These are phyloP conservation scores for Penicillium roqueforti DNA, from an alignment of 495 filamentous ascomycete genomes.

Conservation along the genomic window DNA sequence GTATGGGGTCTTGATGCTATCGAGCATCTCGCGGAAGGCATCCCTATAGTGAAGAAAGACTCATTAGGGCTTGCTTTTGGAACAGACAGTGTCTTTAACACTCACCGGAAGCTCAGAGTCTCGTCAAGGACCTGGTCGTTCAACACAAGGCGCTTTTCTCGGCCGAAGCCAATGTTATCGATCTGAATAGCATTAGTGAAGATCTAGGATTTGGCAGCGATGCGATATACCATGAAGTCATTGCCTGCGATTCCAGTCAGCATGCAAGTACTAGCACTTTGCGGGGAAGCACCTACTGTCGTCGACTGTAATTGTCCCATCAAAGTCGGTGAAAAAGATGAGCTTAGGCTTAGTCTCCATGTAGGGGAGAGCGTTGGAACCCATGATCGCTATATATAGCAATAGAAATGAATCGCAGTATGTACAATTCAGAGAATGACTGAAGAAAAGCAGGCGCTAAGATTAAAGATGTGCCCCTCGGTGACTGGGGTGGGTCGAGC, in stretches of 20 bases:
- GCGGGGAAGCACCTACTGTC: slow-evolving; percentile 56
- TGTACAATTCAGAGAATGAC: not conserved
- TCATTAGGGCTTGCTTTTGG: not conserved
- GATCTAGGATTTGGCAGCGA: not conserved
- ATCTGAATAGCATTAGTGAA: slow-evolving; percentile 48
- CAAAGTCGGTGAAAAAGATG: slow-evolving; percentile 98
- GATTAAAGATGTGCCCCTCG: slow-evolving; percentile 13
- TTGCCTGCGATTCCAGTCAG: slow-evolving; percentile 57
- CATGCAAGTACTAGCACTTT: not conserved
- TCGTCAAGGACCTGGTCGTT: slow-evolving; percentile 70
- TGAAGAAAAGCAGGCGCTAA: slow-evolving; percentile 4
- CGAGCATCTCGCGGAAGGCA: slow-evolving; percentile 83
- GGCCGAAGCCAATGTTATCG: slow-evolving; percentile 84
- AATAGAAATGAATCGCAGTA: slow-evolving; percentile 7
- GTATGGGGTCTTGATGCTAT: slow-evolving; percentile 72
- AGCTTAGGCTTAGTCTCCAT: slow-evolving; percentile 67
- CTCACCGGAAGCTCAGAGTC: slow-evolving; percentile 65
- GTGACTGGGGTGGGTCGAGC: slow-evolving; percentile 9
- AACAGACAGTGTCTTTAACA: not conserved
- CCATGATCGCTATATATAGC: slow-evolving; percentile 24
- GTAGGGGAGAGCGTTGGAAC: slow-evolving; percentile 37
- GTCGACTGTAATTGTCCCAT: slow-evolving; percentile 87
- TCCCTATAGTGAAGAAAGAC: slow-evolving; percentile 44
- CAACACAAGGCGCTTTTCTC: slow-evolving; percentile 55
- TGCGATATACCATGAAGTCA: slow-evolving; percentile 65